Evolutionary conservation across 1,139 yeast species (phyloP).

Genomic region (Suhomyces maxii): DNA sequence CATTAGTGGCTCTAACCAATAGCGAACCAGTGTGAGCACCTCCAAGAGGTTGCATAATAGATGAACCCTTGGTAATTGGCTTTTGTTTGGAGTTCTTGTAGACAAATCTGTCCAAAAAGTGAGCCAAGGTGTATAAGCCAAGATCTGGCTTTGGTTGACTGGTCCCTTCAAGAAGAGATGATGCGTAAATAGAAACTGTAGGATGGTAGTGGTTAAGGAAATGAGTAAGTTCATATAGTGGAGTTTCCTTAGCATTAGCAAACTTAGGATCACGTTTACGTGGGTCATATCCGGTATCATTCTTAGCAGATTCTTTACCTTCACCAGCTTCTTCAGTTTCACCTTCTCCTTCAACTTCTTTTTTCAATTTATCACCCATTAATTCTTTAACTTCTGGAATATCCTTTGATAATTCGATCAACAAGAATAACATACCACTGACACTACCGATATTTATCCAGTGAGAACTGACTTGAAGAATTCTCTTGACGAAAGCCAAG

Average conservation of each 20-base stretch:
- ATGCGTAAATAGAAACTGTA: conserved; percentile 80
- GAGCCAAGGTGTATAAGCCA: conserved; percentile 82
- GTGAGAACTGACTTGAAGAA: conserved; percentile 77
- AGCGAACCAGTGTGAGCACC: conserved; percentile 81
- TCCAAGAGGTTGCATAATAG: conserved; percentile 97
- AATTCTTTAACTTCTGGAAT: conserved; percentile 45
- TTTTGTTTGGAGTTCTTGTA: conserved; percentile 89
- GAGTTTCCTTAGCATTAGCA: conserved; percentile 78
- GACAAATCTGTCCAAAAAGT: conserved; percentile 93
- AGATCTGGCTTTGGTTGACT: conserved; percentile 75
- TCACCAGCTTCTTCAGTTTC: conserved; percentile 6
- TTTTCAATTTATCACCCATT: conserved; percentile 23
- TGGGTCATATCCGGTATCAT: conserved; percentile 61
- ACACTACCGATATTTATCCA: conserved; percentile 90
- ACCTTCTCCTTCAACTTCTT: conserved; percentile 12
- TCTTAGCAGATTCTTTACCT: conserved; percentile 11
- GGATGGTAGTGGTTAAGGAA: conserved; percentile 89
- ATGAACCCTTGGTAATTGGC: conserved; percentile 69
- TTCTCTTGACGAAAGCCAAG: conserved; percentile 88
- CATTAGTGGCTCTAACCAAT: conserved; percentile 67
- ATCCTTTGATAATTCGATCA: conserved; percentile 58
- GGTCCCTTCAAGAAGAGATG: conserved; percentile 51
- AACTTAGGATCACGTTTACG: conserved; percentile 87
- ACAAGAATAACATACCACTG: conserved; percentile 82
- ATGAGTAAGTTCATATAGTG: conserved; percentile 82